Evolutionary conservation across 2,329 filamentous ascomycete genomes (phyloP).

Genomic region (Aspergillus hiratsukae): DNA sequence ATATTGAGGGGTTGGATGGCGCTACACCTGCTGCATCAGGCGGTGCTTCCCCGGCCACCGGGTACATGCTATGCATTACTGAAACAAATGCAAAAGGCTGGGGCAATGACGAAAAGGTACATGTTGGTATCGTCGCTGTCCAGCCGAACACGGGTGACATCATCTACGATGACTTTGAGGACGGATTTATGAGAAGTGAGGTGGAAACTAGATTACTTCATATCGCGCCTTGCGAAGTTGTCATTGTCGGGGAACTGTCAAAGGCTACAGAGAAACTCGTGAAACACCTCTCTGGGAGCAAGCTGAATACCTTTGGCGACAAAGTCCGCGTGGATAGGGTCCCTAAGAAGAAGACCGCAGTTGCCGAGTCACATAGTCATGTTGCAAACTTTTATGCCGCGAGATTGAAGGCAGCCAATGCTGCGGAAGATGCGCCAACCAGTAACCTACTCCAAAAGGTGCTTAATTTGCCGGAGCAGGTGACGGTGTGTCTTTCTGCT

Average conservation of each 20-base stretch:
- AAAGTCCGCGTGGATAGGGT: conserved; percentile 79
- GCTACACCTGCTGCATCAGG: conserved; percentile 53
- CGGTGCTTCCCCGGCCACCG: conserved; percentile 57
- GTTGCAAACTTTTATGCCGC: conserved; percentile 90
- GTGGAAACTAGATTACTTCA: conserved; percentile 93
- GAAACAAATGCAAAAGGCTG: conserved; percentile 74
- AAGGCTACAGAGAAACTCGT: conserved; percentile 90
- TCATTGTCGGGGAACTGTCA: conserved; percentile 86
- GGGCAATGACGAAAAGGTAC: conserved; percentile 88
- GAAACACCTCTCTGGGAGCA: conserved; percentile 81
- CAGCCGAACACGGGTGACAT: conserved; percentile 95
- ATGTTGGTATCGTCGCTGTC: conserved; percentile 87
- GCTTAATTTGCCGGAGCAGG: conserved; percentile 74
- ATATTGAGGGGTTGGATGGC: conserved; percentile 71
- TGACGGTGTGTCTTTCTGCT: conserved; percentile 87
- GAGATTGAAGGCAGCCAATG: conserved; percentile 63
- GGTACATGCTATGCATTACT: conserved; percentile 90
- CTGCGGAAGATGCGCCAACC: conserved; percentile 52
- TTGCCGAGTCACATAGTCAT: conserved; percentile 79
- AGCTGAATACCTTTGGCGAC: conserved; percentile 88
- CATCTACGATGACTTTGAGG: conserved; percentile 92
- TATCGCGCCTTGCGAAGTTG: conserved; percentile 90
- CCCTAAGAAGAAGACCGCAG: conserved; percentile 71
- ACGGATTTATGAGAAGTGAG: conserved; percentile 95
- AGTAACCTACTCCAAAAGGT: conserved; percentile 77